Evolutionary conservation across 768 basidiomycete species (phyloP).

Genomic region (Pleurotus eryngii): DNA sequence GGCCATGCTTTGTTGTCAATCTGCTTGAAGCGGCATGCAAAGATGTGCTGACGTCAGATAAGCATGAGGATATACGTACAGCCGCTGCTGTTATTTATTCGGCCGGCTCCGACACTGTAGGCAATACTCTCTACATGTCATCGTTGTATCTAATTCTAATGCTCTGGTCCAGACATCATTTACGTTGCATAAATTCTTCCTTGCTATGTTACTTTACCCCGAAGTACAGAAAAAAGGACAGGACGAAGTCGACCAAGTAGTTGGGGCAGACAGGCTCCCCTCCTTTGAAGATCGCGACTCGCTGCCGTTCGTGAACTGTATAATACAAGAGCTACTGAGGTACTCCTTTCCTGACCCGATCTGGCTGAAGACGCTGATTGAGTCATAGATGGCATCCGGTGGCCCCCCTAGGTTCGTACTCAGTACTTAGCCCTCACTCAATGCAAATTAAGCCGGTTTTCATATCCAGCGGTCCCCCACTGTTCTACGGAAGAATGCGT

Average conservation of each 20-base stretch:
- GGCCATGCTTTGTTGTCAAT: too few relatives aligned
- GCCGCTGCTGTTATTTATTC: neutral
- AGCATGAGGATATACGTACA: too few relatives aligned
- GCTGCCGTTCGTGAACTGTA: conserved; percentile 33
- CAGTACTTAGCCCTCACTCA: too few relatives aligned
- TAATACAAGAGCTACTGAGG: conserved; percentile 34
- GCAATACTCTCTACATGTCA: too few relatives aligned
- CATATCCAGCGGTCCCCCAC: conserved; percentile 12
- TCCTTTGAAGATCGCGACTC: conserved; percentile 31
- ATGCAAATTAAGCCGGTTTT: too few relatives aligned
- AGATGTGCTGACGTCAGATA: too few relatives aligned
- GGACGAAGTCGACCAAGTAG: conserved; percentile 24
- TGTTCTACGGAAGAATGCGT: conserved; percentile 14
- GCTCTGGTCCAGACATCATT: neutral
- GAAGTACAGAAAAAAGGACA: conserved; percentile 22
- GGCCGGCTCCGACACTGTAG: too few relatives aligned
- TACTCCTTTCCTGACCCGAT: conserved; percentile 24
- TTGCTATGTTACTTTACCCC: conserved; percentile 25
- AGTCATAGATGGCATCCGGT: neutral
- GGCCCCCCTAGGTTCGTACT: neutral
- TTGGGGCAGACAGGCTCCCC: conserved; percentile 37
- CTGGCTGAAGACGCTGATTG: neutral
- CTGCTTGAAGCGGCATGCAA: too few relatives aligned
- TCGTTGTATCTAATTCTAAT: too few relatives aligned
- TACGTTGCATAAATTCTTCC: conserved; percentile 16